These are phyloP conservation scores for Withania somnifera DNA, from an alignment of 305 asterid genomes.

Conservation along the genomic window DNA sequence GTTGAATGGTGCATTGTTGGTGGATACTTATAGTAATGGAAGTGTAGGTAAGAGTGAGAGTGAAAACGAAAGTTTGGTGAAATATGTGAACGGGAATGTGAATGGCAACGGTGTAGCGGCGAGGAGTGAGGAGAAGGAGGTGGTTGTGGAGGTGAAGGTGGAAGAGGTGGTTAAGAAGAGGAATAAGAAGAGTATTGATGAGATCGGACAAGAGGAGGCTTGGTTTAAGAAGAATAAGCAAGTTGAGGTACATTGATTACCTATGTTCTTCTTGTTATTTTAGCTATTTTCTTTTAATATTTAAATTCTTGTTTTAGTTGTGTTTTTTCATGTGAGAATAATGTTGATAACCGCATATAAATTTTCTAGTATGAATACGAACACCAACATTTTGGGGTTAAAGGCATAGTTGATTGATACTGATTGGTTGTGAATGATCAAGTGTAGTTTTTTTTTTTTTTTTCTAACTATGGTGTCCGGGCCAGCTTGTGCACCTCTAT, in stretches of 20 bases:
- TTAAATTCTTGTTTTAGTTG: not conserved
- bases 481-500: no score
- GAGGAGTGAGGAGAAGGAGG: constrained; percentile 16
- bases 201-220: constrained; percentile 93
- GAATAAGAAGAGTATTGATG: constrained; percentile 54
- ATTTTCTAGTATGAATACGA: not conserved
- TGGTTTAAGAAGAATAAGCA: constrained; percentile 66
- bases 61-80: constrained; percentile 38
- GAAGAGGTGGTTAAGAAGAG: constrained; percentile 25
- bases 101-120: constrained; percentile 35
- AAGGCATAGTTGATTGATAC: not conserved
- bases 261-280: not conserved
- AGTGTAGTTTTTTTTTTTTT: no score
- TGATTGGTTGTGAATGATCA: not conserved
- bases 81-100: constrained; percentile 50
- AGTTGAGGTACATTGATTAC: constrained; percentile 46
- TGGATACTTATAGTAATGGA: constrained; percentile 21
- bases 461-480: no score
- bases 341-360: not conserved
- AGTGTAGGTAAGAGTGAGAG: constrained; percentile 23
- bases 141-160: constrained; percentile 25
- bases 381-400: not conserved
- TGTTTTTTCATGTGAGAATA: not conserved
- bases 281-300: not conserved
- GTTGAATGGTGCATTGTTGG: constrained; percentile 23